Base-by-base conservation (phyloP, 192 early-diverging fungal genomes). In the Funneliformis geosporum region DNA sequence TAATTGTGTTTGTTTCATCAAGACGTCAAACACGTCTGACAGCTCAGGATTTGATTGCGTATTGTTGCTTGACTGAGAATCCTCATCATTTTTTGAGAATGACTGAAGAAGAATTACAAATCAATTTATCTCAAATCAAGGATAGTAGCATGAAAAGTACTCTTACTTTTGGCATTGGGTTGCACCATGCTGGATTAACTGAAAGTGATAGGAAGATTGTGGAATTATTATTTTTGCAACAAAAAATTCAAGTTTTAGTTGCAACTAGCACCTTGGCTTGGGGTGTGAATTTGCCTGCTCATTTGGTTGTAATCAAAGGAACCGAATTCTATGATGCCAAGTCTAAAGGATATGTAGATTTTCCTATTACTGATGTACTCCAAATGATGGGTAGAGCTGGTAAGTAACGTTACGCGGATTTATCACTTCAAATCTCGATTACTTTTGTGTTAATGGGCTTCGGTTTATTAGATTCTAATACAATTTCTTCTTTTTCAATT, bases 361-460 rank as follows among this genome's bases (percentile, higher is more conserved):
- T 95, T 79, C 97, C 97, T 0, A 96, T 99, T 75, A 98, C 98
- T 9, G 97, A 99, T 83, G 94, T 99, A 8, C 85, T 99, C 61
- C 98, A 99, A 84, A 99, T 99, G 97, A 96, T 99, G 91, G 98
- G 97, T 23, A 93, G 97, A 77, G 98, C 98, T 8, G 97, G 94
- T 62, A 66, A 18, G 38, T 79, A 5, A 33, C 46, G 46, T 27
- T 43, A 46, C 9, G 5, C 9, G 43, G 43, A 44, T 9, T 5
- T 10, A 44, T 33, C 33, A 33, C 33, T 33, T 44, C 43, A 44
- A 4, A 4, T 44, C 9, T 44, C 43, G 9, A 44, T n/a, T 21
- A 21, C 7, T 21, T 55, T 6, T 5, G 50, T 55, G 7, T 6
- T n/a, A 55, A 47, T n/a, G n/a, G 6, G 4, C 8, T 33, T 33